phyloP scores from a whole-genome alignment of 2,329 filamentous ascomycete species.

The Monosporascus sp. region DNA sequence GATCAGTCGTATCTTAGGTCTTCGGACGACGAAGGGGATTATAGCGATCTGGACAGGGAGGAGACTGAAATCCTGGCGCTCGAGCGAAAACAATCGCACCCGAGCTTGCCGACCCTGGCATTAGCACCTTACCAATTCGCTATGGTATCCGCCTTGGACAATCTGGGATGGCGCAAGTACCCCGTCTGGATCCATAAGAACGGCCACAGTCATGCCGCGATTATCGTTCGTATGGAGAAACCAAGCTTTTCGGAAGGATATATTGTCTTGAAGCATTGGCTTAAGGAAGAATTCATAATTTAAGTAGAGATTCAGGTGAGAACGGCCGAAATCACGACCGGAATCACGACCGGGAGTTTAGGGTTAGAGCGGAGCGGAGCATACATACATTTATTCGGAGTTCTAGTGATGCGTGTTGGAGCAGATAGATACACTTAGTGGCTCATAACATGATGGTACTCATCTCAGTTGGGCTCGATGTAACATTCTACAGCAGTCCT shows the following conservation, averaged over 20 bases:
- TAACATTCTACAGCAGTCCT: no score
- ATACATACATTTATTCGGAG: constrained; percentile 42
- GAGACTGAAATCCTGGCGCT: constrained; percentile 34
- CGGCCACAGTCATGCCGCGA: constrained; percentile 82
- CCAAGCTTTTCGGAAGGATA: constrained; percentile 68
- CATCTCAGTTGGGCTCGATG: no score
- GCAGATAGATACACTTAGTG: no score
- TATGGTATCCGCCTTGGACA: constrained; percentile 74
- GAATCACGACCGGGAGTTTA: neutral
- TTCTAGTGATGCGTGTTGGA: no score
- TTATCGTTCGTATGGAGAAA: constrained; percentile 71
- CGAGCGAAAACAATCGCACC: constrained; percentile 31
- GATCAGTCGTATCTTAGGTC: constrained; percentile 64
- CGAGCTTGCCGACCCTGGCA: constrained; percentile 64
- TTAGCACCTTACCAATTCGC: constrained; percentile 74
- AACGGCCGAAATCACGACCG: neutral
- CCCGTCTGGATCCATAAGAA: constrained; percentile 71
- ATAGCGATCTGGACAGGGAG: constrained; percentile 26
- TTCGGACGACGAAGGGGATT: constrained; percentile 45
- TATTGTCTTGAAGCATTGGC: constrained; percentile 75
- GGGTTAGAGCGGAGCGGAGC: neutral
- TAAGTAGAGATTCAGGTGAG: constrained; percentile 23
- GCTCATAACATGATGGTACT: no score
- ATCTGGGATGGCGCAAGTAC: constrained; percentile 58
- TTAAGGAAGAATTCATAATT: constrained; percentile 65